phyloP scores from a whole-genome alignment of 2,329 filamentous ascomycete species.

The Claviceps capensis region DNA sequence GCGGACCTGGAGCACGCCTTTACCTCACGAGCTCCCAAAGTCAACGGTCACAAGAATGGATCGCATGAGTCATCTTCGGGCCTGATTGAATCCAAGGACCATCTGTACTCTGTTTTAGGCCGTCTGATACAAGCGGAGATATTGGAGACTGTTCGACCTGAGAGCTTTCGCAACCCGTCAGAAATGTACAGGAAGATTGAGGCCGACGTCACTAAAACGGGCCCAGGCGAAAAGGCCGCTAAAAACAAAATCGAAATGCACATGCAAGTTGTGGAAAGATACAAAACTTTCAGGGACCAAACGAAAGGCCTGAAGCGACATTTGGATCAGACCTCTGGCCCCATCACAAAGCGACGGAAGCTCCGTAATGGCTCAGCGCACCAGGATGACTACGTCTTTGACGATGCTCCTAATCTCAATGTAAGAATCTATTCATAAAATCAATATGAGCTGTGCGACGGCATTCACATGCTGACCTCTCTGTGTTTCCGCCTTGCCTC shows the following conservation, averaged over 20 bases:
- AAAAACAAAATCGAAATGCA: conserved; percentile 55
- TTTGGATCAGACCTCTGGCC: conserved; percentile 28
- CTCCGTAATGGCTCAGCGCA: conserved; percentile 32
- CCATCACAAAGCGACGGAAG: conserved; percentile 38
- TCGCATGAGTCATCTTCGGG: conserved; percentile 17
- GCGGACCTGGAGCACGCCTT: conserved; percentile 56
- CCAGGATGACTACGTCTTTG: conserved; percentile 12
- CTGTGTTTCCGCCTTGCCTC: not conserved
- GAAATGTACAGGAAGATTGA: conserved; percentile 51
- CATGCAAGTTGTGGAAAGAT: conserved; percentile 37
- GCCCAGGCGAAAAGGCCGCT: conserved; percentile 27
- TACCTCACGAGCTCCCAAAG: conserved; percentile 21
- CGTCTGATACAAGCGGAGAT: conserved; percentile 51
- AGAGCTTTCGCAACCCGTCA: conserved; percentile 45
- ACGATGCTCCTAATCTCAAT: conserved; percentile 35
- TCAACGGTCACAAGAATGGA: conserved; percentile 22
- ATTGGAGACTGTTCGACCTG: conserved; percentile 46
- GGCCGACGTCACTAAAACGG: conserved; percentile 41
- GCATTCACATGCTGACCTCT: not conserved
- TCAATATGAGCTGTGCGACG: not conserved
- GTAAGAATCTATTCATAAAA: conserved; percentile 24
- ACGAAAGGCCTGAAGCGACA: conserved; percentile 37
- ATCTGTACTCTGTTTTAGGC: conserved; percentile 36
- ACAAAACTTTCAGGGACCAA: conserved; percentile 40
- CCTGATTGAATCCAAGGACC: conserved; percentile 29